Evolutionary conservation across 345 rosid species (phyloP).

Genomic region (Anacardium occidentale): DNA sequence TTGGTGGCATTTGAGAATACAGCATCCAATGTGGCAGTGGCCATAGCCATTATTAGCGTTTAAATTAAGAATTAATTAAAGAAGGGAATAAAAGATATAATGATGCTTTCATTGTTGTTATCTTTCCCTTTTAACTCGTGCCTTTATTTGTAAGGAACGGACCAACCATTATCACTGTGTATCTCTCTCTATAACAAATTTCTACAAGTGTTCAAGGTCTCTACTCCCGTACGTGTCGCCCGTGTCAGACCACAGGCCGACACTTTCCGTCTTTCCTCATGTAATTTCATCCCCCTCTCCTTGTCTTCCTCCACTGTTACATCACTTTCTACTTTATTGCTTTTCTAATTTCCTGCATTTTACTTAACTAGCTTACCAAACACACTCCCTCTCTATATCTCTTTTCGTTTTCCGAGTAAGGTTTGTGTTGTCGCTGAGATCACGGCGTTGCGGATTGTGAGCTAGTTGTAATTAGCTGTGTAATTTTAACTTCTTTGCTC

Average conservation of each 20-base stretch:
- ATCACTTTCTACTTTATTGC: background rate
- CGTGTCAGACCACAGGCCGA: slow-evolving; percentile 38
- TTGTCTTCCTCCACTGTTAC: background rate
- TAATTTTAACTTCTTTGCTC: slow-evolving; percentile 1
- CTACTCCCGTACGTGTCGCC: slow-evolving; percentile 38
- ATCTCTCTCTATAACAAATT: slow-evolving; percentile 27
- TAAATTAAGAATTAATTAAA: background rate
- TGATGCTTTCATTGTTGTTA: too few species aligned
- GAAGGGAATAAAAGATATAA: too few species aligned
- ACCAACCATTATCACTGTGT: slow-evolving; percentile 9
- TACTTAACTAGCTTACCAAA: slow-evolving; percentile 32
- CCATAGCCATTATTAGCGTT: background rate
- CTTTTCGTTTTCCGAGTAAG: background rate
- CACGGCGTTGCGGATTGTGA: background rate
- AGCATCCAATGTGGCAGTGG: too few species aligned
- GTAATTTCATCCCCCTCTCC: background rate
- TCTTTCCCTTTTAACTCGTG: too few species aligned
- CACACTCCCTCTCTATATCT: slow-evolving; percentile 9
- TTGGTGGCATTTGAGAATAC: too few species aligned
- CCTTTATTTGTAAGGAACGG: background rate
- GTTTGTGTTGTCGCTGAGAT: slow-evolving; percentile 20
- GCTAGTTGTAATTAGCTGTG: background rate
- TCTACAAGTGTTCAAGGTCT: background rate
- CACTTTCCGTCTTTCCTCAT: slow-evolving; percentile 12
- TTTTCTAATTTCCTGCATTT: slow-evolving; percentile 27